phyloP scores from a whole-genome alignment of 495 filamentous ascomycete species.

The Neurospora sp. region DNA sequence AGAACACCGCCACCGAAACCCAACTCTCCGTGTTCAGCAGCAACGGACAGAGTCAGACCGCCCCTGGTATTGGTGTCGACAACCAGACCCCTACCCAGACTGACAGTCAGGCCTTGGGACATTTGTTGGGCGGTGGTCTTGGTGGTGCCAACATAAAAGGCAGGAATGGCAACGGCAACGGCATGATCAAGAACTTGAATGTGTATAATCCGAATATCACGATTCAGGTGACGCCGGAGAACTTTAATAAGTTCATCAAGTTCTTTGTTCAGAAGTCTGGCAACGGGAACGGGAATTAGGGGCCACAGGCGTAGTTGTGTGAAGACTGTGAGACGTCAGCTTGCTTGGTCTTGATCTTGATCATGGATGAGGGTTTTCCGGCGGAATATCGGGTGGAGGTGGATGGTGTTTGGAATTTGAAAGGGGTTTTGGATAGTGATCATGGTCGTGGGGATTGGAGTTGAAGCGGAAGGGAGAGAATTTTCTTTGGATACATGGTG shows the following conservation, averaged over 20 bases:
- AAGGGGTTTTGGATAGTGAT: not conserved
- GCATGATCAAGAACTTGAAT: not conserved
- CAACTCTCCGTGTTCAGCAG: not conserved
- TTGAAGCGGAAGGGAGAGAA: not conserved
- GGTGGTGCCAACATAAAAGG: not conserved
- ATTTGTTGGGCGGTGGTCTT: not conserved
- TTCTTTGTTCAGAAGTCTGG: not conserved
- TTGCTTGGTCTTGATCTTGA: not conserved
- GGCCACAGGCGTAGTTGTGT: not conserved
- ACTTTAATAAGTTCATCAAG: not conserved
- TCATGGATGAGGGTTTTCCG: not conserved
- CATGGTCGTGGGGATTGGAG: not conserved
- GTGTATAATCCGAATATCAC: not conserved
- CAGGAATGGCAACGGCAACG: not conserved
- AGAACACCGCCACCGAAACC: not conserved
- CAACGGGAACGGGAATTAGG: not conserved
- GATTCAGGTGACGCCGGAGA: not conserved
- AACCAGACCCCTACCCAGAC: not conserved
- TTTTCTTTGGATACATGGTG: not conserved
- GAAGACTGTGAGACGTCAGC: not conserved
- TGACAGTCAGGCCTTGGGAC: not conserved
- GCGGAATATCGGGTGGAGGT: not conserved
- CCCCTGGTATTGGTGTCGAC: too few species aligned
- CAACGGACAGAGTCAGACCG: not conserved
- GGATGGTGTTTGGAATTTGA: not conserved